Percentiles rank a stretch among this genome's conserved stretches.
Conservation (phyloP, 352 stramenopile species). For the Blastocystis sp. region DNA sequence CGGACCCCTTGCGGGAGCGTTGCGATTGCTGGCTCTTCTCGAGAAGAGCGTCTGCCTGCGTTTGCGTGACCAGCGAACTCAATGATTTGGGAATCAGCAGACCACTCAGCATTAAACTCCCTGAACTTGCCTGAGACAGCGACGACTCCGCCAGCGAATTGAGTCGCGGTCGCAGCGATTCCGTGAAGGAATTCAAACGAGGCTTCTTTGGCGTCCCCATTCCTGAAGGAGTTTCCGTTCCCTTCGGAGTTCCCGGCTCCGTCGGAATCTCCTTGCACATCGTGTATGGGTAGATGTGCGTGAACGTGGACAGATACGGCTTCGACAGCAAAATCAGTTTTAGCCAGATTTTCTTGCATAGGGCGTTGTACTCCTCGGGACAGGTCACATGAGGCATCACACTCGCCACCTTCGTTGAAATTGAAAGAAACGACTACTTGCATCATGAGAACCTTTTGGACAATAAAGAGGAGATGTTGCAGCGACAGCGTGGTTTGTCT, state of each 20-base stretch:
- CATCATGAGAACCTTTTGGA: background rate
- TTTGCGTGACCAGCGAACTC: background rate
- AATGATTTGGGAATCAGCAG: background rate
- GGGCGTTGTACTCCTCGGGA: slow-evolving; percentile 21
- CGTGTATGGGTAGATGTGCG: slow-evolving; percentile 44
- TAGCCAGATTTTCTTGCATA: slow-evolving; percentile 46
- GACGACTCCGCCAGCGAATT: background rate
- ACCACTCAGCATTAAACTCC: background rate
- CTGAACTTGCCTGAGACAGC: background rate
- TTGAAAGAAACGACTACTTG: background rate
- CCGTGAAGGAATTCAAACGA: too few species aligned
- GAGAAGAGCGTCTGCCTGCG: background rate
- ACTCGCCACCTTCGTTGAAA: background rate
- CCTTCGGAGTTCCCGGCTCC: background rate
- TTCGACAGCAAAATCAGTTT: background rate
- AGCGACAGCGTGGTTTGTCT: background rate
- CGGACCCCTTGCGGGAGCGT: background rate
- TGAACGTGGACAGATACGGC: slow-evolving; percentile 39
- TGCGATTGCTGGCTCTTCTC: background rate
- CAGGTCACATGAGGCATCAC: background rate
- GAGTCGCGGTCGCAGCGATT: background rate
- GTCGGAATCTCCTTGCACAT: background rate
- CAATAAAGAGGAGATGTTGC: slow-evolving; percentile 26
- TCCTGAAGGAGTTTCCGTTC: background rate
- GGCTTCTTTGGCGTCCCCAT: too few species aligned